Evolutionary conservation across 768 basidiomycete species (phyloP).

Genomic region (Candolleomyces aberdarensis): DNA sequence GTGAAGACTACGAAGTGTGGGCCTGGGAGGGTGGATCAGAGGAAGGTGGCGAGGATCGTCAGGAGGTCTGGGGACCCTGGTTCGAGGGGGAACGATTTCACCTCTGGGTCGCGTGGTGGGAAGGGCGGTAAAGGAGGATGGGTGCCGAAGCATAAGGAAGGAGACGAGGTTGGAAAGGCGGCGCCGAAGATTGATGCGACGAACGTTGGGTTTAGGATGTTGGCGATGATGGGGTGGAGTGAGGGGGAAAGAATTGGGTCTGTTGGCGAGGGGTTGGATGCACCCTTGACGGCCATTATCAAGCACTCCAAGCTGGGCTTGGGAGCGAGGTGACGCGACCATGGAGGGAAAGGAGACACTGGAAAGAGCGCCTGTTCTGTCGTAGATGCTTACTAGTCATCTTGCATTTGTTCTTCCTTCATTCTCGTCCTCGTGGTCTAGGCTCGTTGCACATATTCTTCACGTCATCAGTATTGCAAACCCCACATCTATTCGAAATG

Average conservation of each 20-base stretch:
- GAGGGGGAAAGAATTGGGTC: slow-evolving; percentile 78
- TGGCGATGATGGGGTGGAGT: slow-evolving; percentile 89
- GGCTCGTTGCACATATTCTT: too few relatives aligned
- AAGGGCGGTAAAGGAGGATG: slow-evolving; percentile 10
- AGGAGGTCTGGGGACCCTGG: slow-evolving; percentile 34
- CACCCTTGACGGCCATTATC: slow-evolving; percentile 78
- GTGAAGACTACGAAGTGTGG: slow-evolving; percentile 63
- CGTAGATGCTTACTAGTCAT: too few relatives aligned
- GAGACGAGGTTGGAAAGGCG: slow-evolving; percentile 86
- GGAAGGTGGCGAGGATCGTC: slow-evolving; percentile 47
- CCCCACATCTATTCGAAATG: too few relatives aligned
- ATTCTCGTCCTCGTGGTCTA: too few relatives aligned
- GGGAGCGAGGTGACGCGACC: slow-evolving; percentile 44
- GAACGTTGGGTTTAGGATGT: slow-evolving; percentile 86
- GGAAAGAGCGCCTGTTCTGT: too few relatives aligned
- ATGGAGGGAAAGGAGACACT: neutral
- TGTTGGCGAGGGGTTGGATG: slow-evolving; percentile 54
- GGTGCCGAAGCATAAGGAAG: slow-evolving; percentile 64
- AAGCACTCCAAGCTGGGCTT: slow-evolving; percentile 85
- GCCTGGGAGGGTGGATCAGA: slow-evolving; percentile 48
- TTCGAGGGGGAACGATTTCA: slow-evolving; percentile 32
- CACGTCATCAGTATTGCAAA: too few relatives aligned
- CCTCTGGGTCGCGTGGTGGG: slow-evolving; percentile 28
- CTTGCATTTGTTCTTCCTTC: too few relatives aligned
- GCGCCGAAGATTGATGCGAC: slow-evolving; percentile 77